phyloP scores from a whole-genome alignment of 1,284 basidiomycete species.

The Ustilago tritici region DNA sequence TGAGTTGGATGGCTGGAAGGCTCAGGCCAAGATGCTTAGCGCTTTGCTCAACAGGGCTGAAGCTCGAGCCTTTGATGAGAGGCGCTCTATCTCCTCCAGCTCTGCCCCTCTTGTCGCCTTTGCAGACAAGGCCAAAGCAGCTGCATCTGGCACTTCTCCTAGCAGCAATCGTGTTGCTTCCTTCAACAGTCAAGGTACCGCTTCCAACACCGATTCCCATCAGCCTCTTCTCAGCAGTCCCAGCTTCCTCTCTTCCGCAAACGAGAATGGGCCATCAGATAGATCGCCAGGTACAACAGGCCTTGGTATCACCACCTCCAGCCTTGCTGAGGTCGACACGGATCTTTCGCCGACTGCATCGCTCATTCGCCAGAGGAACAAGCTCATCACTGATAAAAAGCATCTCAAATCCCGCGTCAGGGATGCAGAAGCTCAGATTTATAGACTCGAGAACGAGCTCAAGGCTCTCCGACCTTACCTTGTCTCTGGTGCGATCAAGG shows the following conservation, averaged over 20 bases:
- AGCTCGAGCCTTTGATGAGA: conserved; percentile 49
- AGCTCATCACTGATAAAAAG: conserved; percentile 66
- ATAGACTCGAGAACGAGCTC: conserved; percentile 66
- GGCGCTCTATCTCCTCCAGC: conserved; percentile 19
- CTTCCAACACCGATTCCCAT: conserved; percentile 13
- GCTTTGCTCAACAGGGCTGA: conserved; percentile 59
- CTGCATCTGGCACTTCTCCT: conserved; percentile 28
- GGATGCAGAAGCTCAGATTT: conserved; percentile 65
- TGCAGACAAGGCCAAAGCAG: conserved; percentile 36
- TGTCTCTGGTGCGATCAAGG: conserved; percentile 54
- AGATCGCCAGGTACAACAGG: conserved; percentile 29
- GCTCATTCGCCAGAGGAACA: conserved; percentile 64
- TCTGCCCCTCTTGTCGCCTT: conserved; percentile 29
- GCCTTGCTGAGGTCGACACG: conserved; percentile 31
- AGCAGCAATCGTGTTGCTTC: conserved; percentile 30
- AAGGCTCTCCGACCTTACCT: conserved; percentile 61
- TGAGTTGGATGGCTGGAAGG: conserved; percentile 64
- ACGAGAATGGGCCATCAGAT: conserved; percentile 9
- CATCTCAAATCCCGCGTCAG: conserved; percentile 63
- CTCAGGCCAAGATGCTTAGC: conserved; percentile 66
- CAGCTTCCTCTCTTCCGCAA: conserved; percentile 33
- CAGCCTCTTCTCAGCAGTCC: conserved; percentile 37
- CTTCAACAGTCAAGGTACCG: conserved; percentile 27
- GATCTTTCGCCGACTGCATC: conserved; percentile 50
- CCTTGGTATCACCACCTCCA: conserved; percentile 42